Percentiles rank a stretch among this genome's conserved stretches.
phyloP scores from a whole-genome alignment of 129 eudicot species.

The Sambucus nigra region DNA sequence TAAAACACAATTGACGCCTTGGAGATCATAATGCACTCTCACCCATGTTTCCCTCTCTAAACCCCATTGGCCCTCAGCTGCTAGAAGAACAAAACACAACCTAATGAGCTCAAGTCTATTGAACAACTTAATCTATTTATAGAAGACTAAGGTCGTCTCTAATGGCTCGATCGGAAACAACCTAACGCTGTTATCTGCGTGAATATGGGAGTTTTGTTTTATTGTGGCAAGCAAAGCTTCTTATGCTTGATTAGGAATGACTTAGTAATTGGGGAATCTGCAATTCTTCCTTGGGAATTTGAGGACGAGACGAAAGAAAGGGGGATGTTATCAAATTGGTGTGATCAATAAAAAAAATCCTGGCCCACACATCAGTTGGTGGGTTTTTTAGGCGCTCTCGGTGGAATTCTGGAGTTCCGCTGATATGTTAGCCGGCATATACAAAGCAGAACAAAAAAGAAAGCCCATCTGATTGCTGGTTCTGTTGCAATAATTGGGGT shows the following conservation, averaged over 20 bases:
- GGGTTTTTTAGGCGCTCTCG: constrained; percentile 37
- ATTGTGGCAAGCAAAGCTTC: constrained; percentile 19
- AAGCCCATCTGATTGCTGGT: constrained; percentile 36
- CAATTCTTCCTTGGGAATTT: constrained; percentile 22
- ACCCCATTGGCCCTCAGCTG: constrained; percentile 28
- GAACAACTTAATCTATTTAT: constrained; percentile 25
- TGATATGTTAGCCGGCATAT: constrained; percentile 40
- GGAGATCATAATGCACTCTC: constrained; percentile 23
- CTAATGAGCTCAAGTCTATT: background rate
- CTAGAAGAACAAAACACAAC: constrained; percentile 2
- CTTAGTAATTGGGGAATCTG: constrained; percentile 14
- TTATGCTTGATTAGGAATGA: constrained; percentile 35
- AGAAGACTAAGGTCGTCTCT: constrained; percentile 23
- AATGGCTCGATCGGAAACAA: constrained; percentile 26
- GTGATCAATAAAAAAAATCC: constrained; percentile 29
- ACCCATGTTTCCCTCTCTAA: constrained; percentile 13
- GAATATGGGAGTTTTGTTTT: constrained; percentile 34
- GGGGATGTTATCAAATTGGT: constrained; percentile 27
- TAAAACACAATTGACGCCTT: constrained; percentile 22
- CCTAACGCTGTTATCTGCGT: constrained; percentile 30
- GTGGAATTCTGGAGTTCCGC: constrained; percentile 43
- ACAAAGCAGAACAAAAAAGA: too few species aligned
- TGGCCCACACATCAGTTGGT: constrained; percentile 25
- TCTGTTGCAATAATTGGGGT: constrained; percentile 23
- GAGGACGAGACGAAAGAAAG: constrained; percentile 13